Conservation (phyloP, 192 early-diverging fungal species). For the Entomortierella chlamydospora region DNA sequence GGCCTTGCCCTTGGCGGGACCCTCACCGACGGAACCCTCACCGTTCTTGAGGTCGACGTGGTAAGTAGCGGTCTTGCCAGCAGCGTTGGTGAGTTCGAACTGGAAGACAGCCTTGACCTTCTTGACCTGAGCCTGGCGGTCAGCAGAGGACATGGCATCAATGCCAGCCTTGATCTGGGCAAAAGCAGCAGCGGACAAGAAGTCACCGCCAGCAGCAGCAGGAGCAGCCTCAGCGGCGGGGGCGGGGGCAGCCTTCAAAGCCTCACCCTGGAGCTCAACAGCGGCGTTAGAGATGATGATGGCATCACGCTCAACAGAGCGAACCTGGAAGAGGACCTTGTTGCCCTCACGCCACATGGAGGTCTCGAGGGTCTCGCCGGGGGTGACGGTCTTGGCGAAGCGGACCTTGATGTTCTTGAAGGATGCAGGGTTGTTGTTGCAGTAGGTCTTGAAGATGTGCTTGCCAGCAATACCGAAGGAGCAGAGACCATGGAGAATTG, state of each 20-base stretch:
- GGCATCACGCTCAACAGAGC: constrained; percentile 92
- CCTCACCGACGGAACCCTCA: constrained; percentile 70
- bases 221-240: constrained; percentile 40
- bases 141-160: constrained; percentile 65
- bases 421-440: constrained; percentile 71
- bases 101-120: constrained; percentile 85
- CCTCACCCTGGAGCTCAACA: constrained; percentile 77
- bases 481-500: constrained; percentile 97
- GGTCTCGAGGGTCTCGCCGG: constrained; percentile 98
- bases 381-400: constrained; percentile 90
- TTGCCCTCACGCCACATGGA: constrained; percentile 94
- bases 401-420: constrained; percentile 93
- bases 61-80: constrained; percentile 76
- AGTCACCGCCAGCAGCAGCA: constrained; percentile 71
- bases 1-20: constrained; percentile 69
- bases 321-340: constrained; percentile 94
- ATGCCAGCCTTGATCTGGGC: constrained; percentile 70
- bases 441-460: constrained; percentile 85
- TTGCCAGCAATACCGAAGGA: constrained; percentile 92
- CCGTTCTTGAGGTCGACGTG: constrained; percentile 87
- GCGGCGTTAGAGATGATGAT: constrained; percentile 94
- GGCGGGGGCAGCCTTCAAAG: constrained; percentile 46
- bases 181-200: constrained; percentile 80
- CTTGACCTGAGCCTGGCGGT: constrained; percentile 71
- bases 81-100: constrained; percentile 80